Percentiles rank a stretch among this genome's conserved stretches.
These are phyloP conservation scores for Hanseniaspora uvarum DNA, from an alignment of 1,139 yeast species.

Conservation along the genomic window DNA sequence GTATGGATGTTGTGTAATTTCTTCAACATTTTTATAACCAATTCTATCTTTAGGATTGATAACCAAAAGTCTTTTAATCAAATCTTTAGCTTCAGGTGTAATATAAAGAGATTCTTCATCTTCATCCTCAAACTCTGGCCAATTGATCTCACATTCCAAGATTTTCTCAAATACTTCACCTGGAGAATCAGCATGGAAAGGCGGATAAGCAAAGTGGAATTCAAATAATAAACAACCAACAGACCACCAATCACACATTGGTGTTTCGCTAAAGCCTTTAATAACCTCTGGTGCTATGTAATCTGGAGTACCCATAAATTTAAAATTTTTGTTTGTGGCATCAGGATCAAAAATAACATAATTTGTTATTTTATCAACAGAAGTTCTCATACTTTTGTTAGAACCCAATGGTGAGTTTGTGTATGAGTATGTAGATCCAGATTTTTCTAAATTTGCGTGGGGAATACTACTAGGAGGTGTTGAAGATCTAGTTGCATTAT, in stretches of 20 bases:
- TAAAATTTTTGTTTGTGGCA: slow-evolving; percentile 39
- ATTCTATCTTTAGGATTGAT: slow-evolving; percentile 57
- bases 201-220: slow-evolving; percentile 86
- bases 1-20: slow-evolving; percentile 68
- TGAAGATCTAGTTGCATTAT: background rate
- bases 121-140: slow-evolving; percentile 59
- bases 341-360: slow-evolving; percentile 66
- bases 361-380: slow-evolving; percentile 23
- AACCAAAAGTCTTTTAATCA: slow-evolving; percentile 52
- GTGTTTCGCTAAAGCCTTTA: slow-evolving; percentile 73
- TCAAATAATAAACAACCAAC: slow-evolving; percentile 92
- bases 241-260: slow-evolving; percentile 97
- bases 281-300: slow-evolving; percentile 96
- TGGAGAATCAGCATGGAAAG: slow-evolving; percentile 79
- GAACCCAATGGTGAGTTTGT: background rate
- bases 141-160: slow-evolving; percentile 58
- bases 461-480: slow-evolving; percentile 7
- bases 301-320: slow-evolving; percentile 95
- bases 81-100: slow-evolving; percentile 60
- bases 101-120: slow-evolving; percentile 47
- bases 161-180: slow-evolving; percentile 76
- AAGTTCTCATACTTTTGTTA: background rate
- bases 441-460: background rate
- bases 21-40: slow-evolving; percentile 69
- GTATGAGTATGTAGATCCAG: background rate